Conservation (phyloP, 2,329 filamentous ascomycete genomes). For the Penicillium fuscoglaucum region DNA sequence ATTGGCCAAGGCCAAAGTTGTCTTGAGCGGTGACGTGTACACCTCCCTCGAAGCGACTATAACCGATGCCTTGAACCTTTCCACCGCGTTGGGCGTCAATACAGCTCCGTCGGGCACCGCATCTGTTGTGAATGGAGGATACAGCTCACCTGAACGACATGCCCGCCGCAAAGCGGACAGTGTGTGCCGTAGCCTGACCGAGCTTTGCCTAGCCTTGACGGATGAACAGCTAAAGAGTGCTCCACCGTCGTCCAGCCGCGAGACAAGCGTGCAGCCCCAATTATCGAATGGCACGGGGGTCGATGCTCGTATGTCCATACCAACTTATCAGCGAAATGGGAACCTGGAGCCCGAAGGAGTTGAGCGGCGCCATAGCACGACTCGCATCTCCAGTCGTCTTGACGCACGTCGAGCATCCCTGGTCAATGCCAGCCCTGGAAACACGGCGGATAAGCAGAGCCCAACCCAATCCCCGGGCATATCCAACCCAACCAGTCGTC, state of each 20-base stretch:
- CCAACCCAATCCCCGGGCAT: conserved; percentile 18
- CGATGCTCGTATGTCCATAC: conserved; percentile 29
- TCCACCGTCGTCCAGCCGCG: conserved; percentile 32
- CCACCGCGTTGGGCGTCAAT: conserved; percentile 72
- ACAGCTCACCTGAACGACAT: conserved; percentile 69
- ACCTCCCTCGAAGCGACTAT: conserved; percentile 77
- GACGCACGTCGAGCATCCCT: conserved; percentile 45
- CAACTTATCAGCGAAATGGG: conserved; percentile 39
- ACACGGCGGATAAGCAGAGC: conserved; percentile 21
- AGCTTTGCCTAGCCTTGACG: conserved; percentile 81
- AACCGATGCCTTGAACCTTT: conserved; percentile 75
- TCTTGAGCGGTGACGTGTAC: conserved; percentile 71
- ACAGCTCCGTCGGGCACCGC: conserved; percentile 58
- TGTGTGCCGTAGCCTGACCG: conserved; percentile 87
- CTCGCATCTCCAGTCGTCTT: conserved; percentile 33
- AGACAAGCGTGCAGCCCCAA: conserved; percentile 21
- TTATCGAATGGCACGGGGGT: conserved; percentile 28
- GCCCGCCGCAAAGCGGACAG: conserved; percentile 87
- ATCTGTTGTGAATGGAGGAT: conserved; percentile 40
- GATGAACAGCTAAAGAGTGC: conserved; percentile 52
- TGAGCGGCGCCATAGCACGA: conserved; percentile 30
- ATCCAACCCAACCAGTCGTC: conserved; percentile 36
- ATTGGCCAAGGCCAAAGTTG: conserved; percentile 71
- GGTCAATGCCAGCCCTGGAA: conserved; percentile 28
- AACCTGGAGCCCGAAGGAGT: conserved; percentile 42